A percentile compares a stretch with the other conserved stretches of the same genome.
Evolutionary conservation across 257 asterid species (phyloP).

Genomic region (Paulownia fortunei): DNA sequence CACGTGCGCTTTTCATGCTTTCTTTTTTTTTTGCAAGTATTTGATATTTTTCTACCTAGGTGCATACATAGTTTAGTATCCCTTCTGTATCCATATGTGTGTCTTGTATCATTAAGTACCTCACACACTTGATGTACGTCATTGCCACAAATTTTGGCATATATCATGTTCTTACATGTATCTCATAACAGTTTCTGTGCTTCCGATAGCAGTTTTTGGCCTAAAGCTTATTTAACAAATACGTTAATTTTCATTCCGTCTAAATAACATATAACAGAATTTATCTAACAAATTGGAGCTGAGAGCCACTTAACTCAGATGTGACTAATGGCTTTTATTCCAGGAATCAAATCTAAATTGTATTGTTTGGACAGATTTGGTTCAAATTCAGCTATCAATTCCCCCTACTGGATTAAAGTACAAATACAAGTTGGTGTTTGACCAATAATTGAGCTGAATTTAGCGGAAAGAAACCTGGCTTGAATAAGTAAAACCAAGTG

Average conservation of each 20-base stretch:
- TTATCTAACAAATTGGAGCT: not conserved
- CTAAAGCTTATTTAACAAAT: not conserved
- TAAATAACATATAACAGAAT: not conserved
- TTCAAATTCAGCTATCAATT: not conserved
- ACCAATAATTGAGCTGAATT: not conserved
- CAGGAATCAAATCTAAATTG: not conserved
- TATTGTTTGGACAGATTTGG: not conserved
- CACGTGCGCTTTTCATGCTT: not conserved
- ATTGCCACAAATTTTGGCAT: not conserved
- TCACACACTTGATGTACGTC: not conserved
- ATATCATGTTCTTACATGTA: constrained; percentile 1
- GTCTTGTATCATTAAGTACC: not conserved
- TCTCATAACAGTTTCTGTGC: not conserved
- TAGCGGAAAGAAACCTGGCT: constrained; percentile 10
- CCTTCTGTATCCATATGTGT: not conserved
- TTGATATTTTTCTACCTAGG: not conserved
- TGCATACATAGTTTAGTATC: not conserved
- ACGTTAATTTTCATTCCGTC: not conserved
- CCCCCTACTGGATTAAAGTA: not conserved
- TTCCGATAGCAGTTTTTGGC: not conserved
- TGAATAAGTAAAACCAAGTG: constrained; percentile 1
- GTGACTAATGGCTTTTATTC: not conserved
- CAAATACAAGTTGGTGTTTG: not conserved
- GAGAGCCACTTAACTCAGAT: not conserved
- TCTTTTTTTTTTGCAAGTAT: not conserved